Evolutionary conservation across 2,329 filamentous ascomycete genomes (phyloP).

Genomic region (Helicocarpus griseus): DNA sequence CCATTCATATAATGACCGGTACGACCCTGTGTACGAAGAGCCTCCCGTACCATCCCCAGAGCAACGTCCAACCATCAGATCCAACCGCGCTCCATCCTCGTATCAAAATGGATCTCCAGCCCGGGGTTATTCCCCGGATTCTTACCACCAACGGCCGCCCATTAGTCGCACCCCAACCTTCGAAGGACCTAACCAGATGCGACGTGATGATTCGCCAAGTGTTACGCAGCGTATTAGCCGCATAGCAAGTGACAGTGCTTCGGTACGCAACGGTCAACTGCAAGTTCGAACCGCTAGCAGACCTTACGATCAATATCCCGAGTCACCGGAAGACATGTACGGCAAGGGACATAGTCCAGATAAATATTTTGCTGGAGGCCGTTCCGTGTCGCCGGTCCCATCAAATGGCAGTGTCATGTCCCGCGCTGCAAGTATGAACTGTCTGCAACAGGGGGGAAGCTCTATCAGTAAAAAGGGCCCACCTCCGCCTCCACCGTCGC

Average conservation of each 20-base stretch:
- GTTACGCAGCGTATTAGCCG: slow-evolving; percentile 38
- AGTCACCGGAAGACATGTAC: slow-evolving; percentile 42
- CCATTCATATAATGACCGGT: slow-evolving; percentile 53
- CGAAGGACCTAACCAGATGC: slow-evolving; percentile 45
- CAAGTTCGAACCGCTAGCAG: slow-evolving; percentile 35
- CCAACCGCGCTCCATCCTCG: slow-evolving; percentile 30
- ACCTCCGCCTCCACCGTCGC: slow-evolving; percentile 52
- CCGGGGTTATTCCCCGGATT: slow-evolving; percentile 34
- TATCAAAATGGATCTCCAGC: slow-evolving; percentile 27
- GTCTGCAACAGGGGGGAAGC: slow-evolving; percentile 20
- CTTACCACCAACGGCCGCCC: slow-evolving; percentile 31
- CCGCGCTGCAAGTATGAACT: slow-evolving; percentile 42
- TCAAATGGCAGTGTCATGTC: slow-evolving; percentile 43
- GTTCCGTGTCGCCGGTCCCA: slow-evolving; percentile 44
- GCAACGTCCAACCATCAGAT: slow-evolving; percentile 44
- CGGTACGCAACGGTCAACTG: slow-evolving; percentile 38
- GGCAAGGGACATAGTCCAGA: slow-evolving; percentile 41
- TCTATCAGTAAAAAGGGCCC: slow-evolving; percentile 43
- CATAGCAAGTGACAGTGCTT: slow-evolving; percentile 45
- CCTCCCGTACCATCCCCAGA: slow-evolving; percentile 37
- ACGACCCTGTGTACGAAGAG: slow-evolving; percentile 49
- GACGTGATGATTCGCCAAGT: slow-evolving; percentile 44
- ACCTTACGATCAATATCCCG: slow-evolving; percentile 35
- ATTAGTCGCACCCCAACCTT: slow-evolving; percentile 47
- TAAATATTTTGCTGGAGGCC: slow-evolving; percentile 25